Conservation (phyloP, 2,329 filamentous ascomycete genomes). For the Neonectria faginata region DNA sequence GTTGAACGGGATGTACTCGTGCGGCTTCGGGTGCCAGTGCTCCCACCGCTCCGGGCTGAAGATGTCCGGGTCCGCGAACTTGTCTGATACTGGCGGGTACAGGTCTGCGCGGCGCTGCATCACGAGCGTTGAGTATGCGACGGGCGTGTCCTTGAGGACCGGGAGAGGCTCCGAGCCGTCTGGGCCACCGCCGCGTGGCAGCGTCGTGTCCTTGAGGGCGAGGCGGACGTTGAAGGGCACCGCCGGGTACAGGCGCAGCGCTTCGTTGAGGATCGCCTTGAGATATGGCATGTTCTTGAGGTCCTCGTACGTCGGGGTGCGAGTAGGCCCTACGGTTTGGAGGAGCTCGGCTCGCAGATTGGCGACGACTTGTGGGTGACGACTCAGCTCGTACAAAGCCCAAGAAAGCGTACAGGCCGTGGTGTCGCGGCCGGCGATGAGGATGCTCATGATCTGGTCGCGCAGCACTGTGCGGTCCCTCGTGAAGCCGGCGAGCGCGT, state of each 20-base stretch:
- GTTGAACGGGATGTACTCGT: conserved; percentile 82
- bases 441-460: conserved; percentile 84
- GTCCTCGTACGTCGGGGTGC: conserved; percentile 78
- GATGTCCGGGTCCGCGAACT: conserved; percentile 58
- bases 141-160: conserved; percentile 72
- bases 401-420: conserved; percentile 86
- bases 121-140: conserved; percentile 75
- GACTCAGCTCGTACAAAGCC: conserved; percentile 83
- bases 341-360: conserved; percentile 81
- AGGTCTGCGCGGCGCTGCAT: conserved; percentile 79
- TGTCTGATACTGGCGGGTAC: conserved; percentile 64
- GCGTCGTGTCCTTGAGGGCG: conserved; percentile 77
- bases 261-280: conserved; percentile 79
- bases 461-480: conserved; percentile 78
- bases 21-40: conserved; percentile 71
- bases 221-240: conserved; percentile 84
- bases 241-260: conserved; percentile 79
- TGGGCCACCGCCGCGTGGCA: conserved; percentile 77
- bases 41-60: conserved; percentile 78
- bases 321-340: conserved; percentile 70
- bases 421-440: conserved; percentile 89
- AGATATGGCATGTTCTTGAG: conserved; percentile 91
- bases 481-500: conserved; percentile 85
- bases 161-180: conserved; percentile 72
- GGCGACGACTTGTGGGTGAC: conserved; percentile 73